phyloP scores from a whole-genome alignment of 2,329 filamentous ascomycete species.

The Aspergillus thermomutatus region DNA sequence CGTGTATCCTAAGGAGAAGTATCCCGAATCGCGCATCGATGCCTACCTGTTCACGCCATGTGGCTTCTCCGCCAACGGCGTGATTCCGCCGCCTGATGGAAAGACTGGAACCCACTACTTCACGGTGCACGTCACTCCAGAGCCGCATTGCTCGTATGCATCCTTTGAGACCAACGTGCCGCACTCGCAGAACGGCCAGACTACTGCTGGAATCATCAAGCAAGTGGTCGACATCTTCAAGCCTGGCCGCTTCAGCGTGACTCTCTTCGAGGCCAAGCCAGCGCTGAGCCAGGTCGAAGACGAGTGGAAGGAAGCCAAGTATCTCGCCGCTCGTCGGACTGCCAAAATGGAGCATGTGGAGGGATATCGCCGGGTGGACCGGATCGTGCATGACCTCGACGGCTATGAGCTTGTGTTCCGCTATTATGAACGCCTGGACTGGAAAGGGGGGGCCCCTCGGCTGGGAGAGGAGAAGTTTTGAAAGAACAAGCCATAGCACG shows the following conservation, averaged over 20 bases:
- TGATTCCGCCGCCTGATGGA: constrained; percentile 72
- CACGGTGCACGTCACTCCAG: constrained; percentile 95
- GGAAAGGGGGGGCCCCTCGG: constrained; percentile 62
- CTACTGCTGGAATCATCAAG: constrained; percentile 86
- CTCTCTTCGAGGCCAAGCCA: constrained; percentile 86
- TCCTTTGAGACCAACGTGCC: constrained; percentile 99
- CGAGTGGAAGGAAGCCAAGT: constrained; percentile 34
- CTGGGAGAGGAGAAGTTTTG: constrained; percentile 51
- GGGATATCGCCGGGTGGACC: constrained; percentile 85
- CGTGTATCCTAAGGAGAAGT: constrained; percentile 81
- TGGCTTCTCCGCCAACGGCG: constrained; percentile 95
- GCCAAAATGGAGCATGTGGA: constrained; percentile 70
- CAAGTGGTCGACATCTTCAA: constrained; percentile 96
- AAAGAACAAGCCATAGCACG: neutral
- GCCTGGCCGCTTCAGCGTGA: constrained; percentile 95
- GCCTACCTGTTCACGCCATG: constrained; percentile 96
- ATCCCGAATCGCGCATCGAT: constrained; percentile 90
- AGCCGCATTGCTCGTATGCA: constrained; percentile 94
- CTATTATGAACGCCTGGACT: constrained; percentile 91
- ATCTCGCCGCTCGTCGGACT: constrained; percentile 43
- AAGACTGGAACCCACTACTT: constrained; percentile 77
- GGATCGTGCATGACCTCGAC: constrained; percentile 95
- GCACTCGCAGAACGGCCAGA: constrained; percentile 78
- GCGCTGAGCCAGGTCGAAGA: constrained; percentile 36
- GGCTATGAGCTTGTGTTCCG: constrained; percentile 96